Percentiles rank a stretch among this genome's conserved stretches.
phyloP scores from a whole-genome alignment of 2,329 filamentous ascomycete genomes.

The Exophiala lecanii-corni region DNA sequence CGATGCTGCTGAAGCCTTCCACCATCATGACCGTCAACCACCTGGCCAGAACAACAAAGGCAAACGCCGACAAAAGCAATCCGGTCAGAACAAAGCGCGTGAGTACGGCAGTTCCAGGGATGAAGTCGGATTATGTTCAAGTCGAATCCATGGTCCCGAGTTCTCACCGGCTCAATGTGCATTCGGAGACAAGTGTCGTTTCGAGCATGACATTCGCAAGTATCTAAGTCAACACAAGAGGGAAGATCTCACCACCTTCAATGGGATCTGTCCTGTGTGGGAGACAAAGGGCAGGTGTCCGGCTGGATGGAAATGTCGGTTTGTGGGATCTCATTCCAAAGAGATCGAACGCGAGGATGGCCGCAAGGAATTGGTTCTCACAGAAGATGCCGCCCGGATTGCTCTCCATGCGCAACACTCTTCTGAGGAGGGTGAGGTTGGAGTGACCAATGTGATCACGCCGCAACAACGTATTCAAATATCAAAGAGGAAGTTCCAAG shows the following conservation, averaged over 20 bases:
- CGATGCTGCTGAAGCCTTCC: constrained; percentile 57
- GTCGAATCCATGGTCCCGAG: constrained; percentile 65
- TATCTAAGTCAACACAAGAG: constrained; percentile 81
- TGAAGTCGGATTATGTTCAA: constrained; percentile 70
- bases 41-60: constrained; percentile 31
- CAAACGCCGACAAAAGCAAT: constrained; percentile 58
- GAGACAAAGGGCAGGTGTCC: constrained; percentile 70
- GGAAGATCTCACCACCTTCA: constrained; percentile 70
- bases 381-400: constrained; percentile 46
- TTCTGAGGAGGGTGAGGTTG: constrained; percentile 45
- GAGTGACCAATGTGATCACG: constrained; percentile 70
- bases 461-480: constrained; percentile 69
- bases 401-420: constrained; percentile 11
- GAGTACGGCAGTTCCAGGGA: constrained; percentile 78
- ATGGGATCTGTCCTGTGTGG: constrained; percentile 76
- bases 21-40: constrained; percentile 38
- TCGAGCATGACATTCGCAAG: constrained; percentile 76
- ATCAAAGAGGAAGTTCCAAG: constrained; percentile 64
- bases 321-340: constrained; percentile 78
- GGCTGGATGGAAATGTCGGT: constrained; percentile 91
- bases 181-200: constrained; percentile 75
- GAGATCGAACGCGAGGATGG: constrained; percentile 76
- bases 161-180: constrained; percentile 73
- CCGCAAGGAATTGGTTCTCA: constrained; percentile 71
- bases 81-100: constrained; percentile 78